Evolutionary conservation across 768 basidiomycete species (phyloP), one percentile per base, ranked within the genome.

Genomic region (Pleurotus platypus): DNA sequence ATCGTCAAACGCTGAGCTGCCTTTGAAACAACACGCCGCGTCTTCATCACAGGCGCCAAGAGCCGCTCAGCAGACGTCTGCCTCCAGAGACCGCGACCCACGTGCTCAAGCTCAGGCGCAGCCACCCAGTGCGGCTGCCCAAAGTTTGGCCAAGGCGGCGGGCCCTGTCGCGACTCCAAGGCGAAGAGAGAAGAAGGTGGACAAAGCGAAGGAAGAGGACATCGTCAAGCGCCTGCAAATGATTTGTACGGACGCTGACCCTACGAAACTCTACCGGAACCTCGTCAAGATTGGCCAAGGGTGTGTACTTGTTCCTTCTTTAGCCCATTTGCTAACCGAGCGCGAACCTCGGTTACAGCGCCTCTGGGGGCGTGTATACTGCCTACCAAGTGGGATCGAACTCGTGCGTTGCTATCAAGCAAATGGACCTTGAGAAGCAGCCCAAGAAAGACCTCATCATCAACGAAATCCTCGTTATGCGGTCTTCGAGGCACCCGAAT

Each of bases 361-460:
- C 97, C 13, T 96, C 92, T 16, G 96, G 97, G 40, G 96, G 96
- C 62, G 97, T 98, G 2, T 99, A 97, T 73, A 98, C 95, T 11
- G 96, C 96, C 13, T 97, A 97, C 68, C 95, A 98, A 76, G 90
- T 96, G 60, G 94, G 95, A 42, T 94, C 92, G 27, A 96, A 97
- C 71, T 65, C 92, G 30, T 90, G 86, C 9, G 97, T 98, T 35
- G 97, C 97, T 42, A 99, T 99, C 83, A 99, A 99, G 73, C 96
- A 98, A 73, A 99, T 98, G 97, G 97, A 99, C 78, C 81, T 99
- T 27, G 95, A 98, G 73, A 97, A 98, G 76, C 97, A 98, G 67
- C 97, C 97, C 42, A 98, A 98, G 81, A 98, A 98, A 73, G 96
- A 98, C 68, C 81, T 99, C 49, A 98, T 99, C 77, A 98, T 99